phyloP scores from a whole-genome alignment of 306 rosid species.

The Coriaria nepalensis region DNA sequence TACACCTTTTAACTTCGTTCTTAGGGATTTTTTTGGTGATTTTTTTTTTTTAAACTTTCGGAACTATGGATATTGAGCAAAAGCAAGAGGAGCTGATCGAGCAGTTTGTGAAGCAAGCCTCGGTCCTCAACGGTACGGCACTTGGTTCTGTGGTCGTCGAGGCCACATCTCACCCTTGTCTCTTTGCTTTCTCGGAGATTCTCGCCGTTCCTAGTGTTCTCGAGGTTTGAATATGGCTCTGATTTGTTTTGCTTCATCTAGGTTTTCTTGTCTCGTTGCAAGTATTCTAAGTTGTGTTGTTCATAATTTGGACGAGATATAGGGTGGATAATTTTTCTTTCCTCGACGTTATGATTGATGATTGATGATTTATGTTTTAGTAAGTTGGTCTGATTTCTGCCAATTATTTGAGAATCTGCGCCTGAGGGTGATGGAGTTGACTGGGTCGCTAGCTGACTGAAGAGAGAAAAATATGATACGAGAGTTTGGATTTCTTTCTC shows the following conservation, averaged over 20 bases:
- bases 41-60: background rate
- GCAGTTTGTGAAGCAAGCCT: slow-evolving; percentile 61
- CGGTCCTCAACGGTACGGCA: slow-evolving; percentile 34
- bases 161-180: slow-evolving; percentile 77
- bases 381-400: no score
- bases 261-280: background rate
- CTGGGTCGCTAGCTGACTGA: no score
- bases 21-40: background rate
- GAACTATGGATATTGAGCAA: slow-evolving; percentile 66
- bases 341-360: no score
- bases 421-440: no score
- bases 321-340: no score
- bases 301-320: no score
- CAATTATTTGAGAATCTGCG: no score
- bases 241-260: background rate
- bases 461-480: no score
- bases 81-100: slow-evolving; percentile 77
- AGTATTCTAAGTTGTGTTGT: background rate
- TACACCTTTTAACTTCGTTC: background rate
- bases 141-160: slow-evolving; percentile 43
- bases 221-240: slow-evolving; percentile 33
- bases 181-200: slow-evolving; percentile 87
- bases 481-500: no score
- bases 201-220: slow-evolving; percentile 52
- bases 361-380: no score